Conservation (phyloP, 306 rosid species). For the Lathyrus oleraceus region DNA sequence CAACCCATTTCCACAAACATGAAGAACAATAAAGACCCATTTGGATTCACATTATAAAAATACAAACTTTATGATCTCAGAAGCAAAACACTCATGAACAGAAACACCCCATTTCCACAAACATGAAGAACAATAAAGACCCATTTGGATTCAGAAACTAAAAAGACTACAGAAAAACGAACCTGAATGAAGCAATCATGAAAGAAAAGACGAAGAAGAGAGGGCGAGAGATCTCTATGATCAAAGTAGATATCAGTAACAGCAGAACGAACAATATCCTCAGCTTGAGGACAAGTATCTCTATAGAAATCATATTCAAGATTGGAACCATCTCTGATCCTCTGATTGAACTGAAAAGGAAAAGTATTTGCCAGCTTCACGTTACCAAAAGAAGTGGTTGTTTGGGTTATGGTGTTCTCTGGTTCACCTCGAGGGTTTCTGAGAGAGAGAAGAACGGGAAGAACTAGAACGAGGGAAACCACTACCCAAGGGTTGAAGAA, state of each 20-base stretch:
- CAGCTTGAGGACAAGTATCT: constrained; percentile 65
- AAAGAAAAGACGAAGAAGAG: constrained; percentile 82
- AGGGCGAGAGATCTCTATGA: constrained; percentile 53
- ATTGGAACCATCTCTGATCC: constrained; percentile 33
- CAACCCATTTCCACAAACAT: background rate
- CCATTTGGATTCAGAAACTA: background rate
- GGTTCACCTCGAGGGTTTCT: constrained; percentile 45
- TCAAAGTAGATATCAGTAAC: constrained; percentile 54
- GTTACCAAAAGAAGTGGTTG: constrained; percentile 4
- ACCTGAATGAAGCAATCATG: constrained; percentile 91
- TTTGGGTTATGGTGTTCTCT: background rate
- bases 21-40: constrained; percentile 14
- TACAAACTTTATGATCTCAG: background rate
- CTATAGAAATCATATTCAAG: constrained; percentile 65
- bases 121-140: background rate
- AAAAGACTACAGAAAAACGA: background rate
- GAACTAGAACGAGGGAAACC: constrained; percentile 8
- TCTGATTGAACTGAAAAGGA: constrained; percentile 16
- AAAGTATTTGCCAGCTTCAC: constrained; percentile 27
- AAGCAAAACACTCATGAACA: background rate
- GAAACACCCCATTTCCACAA: background rate
- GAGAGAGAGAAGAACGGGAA: constrained; percentile 47
- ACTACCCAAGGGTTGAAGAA: constrained; percentile 41
- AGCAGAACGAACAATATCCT: constrained; percentile 49
- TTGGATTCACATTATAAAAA: background rate